Base-by-base conservation (phyloP, 108 stramenopile genomes). In the Cyclostephanos invisitatus region DNA sequence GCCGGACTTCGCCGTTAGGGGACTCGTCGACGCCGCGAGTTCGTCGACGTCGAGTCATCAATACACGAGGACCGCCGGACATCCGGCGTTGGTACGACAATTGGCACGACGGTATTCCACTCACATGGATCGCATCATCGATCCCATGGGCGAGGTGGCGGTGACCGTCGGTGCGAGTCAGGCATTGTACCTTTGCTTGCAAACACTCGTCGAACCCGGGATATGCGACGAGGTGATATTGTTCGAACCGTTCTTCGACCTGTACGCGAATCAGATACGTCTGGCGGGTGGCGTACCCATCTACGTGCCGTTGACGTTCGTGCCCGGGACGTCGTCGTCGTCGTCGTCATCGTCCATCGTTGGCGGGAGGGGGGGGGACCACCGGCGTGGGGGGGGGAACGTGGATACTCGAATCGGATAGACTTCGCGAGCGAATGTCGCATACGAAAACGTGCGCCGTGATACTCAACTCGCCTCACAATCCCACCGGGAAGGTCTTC, bases 401-500 rank as follows among this genome's bases (percentile, higher is more conserved):
- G 42, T 99, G 97, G 97, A 68, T 84, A 36, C 70, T 98, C 21
- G 91, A 97, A 61, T 73, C 70, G 28, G 73, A 85, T 15, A 76
- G 73, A 64, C 82, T 98, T 20, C 11, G 20, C 28, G 74, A 88
- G 57, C 74, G 78, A 20, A 83, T 81, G 6, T 86, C 98, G n/a
- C 89, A 96, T 7, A 68, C 90, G 1, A 82, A 85, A 64, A 98
- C 98, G 18, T 82, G 91, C 38, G 90, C 93, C n/a, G 86, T 99
- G 60, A 80, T 99, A n/a, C 66, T 99, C 40, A 99, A 99, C 83
- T 91, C 95, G 11, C 98, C 98, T 1, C 98, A 99, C 89, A 99
- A 99, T 86, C 98, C 98, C 6, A 98, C 98, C 21, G 98, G 96
- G 38, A 97, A 98, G 82, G 92, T 98, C 37, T 99, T 99, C 70